phyloP scores from a whole-genome alignment of 331 rosid genomes.

The Dryas integrifolia region DNA sequence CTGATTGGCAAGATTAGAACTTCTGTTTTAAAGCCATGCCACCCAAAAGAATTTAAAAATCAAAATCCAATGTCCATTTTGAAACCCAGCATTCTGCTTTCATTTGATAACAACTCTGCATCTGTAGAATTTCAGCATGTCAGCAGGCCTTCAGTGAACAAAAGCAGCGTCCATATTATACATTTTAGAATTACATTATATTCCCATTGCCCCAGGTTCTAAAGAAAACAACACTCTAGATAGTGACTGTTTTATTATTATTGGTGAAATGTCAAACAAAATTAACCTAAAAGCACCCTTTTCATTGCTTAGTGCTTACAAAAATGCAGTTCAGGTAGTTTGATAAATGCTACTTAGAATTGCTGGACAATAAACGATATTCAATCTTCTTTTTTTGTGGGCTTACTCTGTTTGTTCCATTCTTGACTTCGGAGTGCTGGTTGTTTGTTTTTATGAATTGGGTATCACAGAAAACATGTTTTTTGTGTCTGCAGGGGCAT shows the following conservation, averaged over 20 bases:
- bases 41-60: too few relatives aligned
- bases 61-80: too few relatives aligned
- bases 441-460: neutral
- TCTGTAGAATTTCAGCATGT: neutral
- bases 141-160: neutral
- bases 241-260: too few relatives aligned
- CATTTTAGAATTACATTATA: neutral
- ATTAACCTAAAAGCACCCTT: neutral
- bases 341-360: too few relatives aligned
- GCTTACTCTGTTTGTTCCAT: neutral
- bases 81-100: too few relatives aligned
- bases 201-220: neutral
- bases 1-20: too few relatives aligned
- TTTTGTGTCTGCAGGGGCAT: constrained; percentile 19
- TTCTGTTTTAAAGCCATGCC: too few relatives aligned
- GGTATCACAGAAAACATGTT: neutral
- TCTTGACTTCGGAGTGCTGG: neutral
- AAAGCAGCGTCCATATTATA: neutral
- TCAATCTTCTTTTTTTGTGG: neutral
- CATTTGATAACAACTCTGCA: too few relatives aligned
- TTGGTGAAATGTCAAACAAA: too few relatives aligned
- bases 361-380: neutral
- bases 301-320: neutral
- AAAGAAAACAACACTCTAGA: neutral
- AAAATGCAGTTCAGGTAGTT: neutral